phyloP scores from a whole-genome alignment of 2,329 filamentous ascomycete genomes.

The Clarireedia homoeocarpa region DNA sequence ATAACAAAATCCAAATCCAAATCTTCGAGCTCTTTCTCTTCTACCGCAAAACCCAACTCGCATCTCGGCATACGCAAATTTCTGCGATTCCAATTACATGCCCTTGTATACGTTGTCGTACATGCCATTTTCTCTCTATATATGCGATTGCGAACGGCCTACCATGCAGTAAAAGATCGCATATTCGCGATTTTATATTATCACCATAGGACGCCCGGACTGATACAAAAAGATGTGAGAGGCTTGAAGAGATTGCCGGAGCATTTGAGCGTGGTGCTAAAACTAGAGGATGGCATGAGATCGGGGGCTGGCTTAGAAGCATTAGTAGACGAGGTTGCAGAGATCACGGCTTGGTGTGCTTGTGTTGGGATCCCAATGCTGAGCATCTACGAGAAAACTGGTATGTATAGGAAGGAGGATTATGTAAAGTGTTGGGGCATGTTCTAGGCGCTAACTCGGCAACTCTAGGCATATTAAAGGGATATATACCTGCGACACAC shows the following conservation, averaged over 20 bases:
- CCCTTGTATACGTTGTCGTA: slow-evolving; percentile 59
- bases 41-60: slow-evolving; percentile 16
- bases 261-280: slow-evolving; percentile 82
- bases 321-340: slow-evolving; percentile 82
- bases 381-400: slow-evolving; percentile 87
- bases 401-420: slow-evolving; percentile 39
- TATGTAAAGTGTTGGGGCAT: too few species aligned
- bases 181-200: slow-evolving; percentile 80
- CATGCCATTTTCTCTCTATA: slow-evolving; percentile 84
- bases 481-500: slow-evolving; percentile 79
- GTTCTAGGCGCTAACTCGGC: slow-evolving; percentile 11
- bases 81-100: slow-evolving; percentile 53
- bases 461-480: slow-evolving; percentile 70
- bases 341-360: slow-evolving; percentile 88
- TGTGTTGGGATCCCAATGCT: slow-evolving; percentile 81
- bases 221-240: slow-evolving; percentile 82
- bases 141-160: slow-evolving; percentile 71
- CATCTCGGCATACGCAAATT: slow-evolving; percentile 54
- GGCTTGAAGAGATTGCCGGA: slow-evolving; percentile 66
- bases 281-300: slow-evolving; percentile 60
- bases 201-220: slow-evolving; percentile 89
- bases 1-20: slow-evolving; percentile 23
- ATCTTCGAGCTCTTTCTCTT: background rate
- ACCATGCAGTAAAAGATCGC: slow-evolving; percentile 70
- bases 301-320: slow-evolving; percentile 70